Conservation (phyloP, 495 filamentous ascomycete genomes). For the Lophium mytilinum region DNA sequence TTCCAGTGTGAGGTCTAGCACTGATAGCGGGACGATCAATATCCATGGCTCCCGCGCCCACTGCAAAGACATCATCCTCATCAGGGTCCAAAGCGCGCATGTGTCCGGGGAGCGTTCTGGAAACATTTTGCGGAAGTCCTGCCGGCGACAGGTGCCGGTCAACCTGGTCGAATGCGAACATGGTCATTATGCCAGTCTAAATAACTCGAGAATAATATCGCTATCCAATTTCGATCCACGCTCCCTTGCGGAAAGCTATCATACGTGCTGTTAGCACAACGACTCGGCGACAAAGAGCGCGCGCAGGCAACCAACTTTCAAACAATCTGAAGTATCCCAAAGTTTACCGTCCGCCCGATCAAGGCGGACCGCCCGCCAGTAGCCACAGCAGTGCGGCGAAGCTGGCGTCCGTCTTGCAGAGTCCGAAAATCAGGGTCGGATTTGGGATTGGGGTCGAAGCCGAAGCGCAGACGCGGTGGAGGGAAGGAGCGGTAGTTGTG, state of each 20-base stretch:
- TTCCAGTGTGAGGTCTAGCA: not conserved
- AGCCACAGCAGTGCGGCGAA: conserved; percentile 37
- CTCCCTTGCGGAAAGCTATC: not conserved
- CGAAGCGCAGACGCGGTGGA: conserved; percentile 3
- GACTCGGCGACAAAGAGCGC: not conserved
- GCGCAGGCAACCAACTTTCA: conserved; percentile 3
- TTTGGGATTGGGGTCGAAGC: conserved; percentile 11
- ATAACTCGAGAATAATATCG: conserved; percentile 3
- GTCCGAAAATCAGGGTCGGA: conserved; percentile 16
- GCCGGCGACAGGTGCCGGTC: not conserved
- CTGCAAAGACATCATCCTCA: conserved; percentile 2
- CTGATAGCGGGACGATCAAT: conserved; percentile 5
- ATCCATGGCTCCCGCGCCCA: conserved; percentile 9
- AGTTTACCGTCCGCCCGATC: conserved; percentile 42
- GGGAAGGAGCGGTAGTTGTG: conserved; percentile 1
- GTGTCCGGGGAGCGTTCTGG: not conserved
- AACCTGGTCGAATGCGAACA: conserved; percentile 8
- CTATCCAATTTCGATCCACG: not conserved
- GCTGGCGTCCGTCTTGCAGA: conserved; percentile 29
- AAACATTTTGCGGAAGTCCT: not conserved
- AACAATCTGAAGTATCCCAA: not conserved
- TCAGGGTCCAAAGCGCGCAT: not conserved
- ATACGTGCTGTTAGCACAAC: conserved; percentile 1
- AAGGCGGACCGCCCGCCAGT: conserved; percentile 40
- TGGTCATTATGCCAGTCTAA: not conserved